These are phyloP conservation scores for Erysiphe neolycopersici DNA, from an alignment of 2,329 filamentous ascomycete species.

Conservation along the genomic window DNA sequence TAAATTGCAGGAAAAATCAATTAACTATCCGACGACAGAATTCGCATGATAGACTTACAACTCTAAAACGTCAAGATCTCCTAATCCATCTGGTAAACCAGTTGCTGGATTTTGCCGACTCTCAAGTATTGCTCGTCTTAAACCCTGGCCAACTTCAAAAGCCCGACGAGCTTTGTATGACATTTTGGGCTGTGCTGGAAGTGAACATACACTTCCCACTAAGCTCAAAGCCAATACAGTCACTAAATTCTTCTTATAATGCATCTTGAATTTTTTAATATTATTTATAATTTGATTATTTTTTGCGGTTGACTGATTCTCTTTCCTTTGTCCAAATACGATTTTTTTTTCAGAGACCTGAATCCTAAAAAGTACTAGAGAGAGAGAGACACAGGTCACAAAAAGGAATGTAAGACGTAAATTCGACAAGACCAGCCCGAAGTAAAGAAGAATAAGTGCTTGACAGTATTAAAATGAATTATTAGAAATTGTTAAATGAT, in stretches of 20 bases:
- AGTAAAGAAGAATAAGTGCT: too few relatives aligned
- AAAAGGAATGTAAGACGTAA: too few relatives aligned
- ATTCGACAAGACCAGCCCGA: too few relatives aligned
- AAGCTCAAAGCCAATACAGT: constrained; percentile 6
- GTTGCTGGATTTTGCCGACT: constrained; percentile 10
- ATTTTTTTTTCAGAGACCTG: too few relatives aligned
- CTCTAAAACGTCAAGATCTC: constrained; percentile 24
- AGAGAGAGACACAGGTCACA: too few relatives aligned
- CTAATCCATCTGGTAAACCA: constrained; percentile 16
- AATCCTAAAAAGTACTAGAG: too few relatives aligned
- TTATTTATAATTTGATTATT: constrained; percentile 4
- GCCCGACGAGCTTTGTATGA: constrained; percentile 6
- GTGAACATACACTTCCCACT: constrained; percentile 7
- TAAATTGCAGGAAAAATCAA: constrained; percentile 9
- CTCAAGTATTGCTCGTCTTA: constrained; percentile 4
- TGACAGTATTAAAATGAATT: too few relatives aligned
- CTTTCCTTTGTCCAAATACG: too few relatives aligned
- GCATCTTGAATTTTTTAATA: background rate
- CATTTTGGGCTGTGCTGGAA: constrained; percentile 10
- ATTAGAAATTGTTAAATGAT: too few relatives aligned
- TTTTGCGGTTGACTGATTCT: too few relatives aligned
- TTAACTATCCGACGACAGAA: background rate
- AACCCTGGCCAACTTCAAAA: constrained; percentile 6
- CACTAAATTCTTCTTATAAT: too few relatives aligned
- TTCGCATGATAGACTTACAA: constrained; percentile 17